Evolutionary conservation across 768 basidiomycete species (phyloP).

Genomic region (Clavulina sp.): DNA sequence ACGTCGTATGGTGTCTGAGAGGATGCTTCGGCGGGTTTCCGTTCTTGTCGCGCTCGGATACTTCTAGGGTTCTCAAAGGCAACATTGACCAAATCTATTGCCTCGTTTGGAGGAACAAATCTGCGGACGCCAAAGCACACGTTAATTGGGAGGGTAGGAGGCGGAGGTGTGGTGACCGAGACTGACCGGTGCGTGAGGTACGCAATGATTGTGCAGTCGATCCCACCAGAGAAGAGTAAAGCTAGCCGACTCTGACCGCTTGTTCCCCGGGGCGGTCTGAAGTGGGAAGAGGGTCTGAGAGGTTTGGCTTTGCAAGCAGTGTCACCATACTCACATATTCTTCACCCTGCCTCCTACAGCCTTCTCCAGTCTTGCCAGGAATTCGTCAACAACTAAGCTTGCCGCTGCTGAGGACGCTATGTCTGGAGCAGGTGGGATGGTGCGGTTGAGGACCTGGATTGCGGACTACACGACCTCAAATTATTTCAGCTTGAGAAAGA

Average conservation of each 20-base stretch:
- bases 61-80: slow-evolving; percentile 93
- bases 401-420: not conserved
- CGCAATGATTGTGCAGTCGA: slow-evolving; percentile 77
- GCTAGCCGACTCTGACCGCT: slow-evolving; percentile 42
- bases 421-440: slow-evolving; percentile 25
- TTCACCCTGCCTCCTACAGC: slow-evolving; percentile 54
- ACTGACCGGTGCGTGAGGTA: slow-evolving; percentile 59
- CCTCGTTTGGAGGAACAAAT: slow-evolving; percentile 54
- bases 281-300: not conserved
- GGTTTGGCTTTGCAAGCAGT: slow-evolving; percentile 11
- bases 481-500: slow-evolving; percentile 4
- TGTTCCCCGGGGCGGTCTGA: not conserved
- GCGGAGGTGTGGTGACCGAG: not conserved
- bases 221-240: slow-evolving; percentile 88
- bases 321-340: slow-evolving; percentile 27
- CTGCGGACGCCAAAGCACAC: slow-evolving; percentile 23
- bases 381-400: slow-evolving; percentile 9
- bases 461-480: slow-evolving; percentile 23
- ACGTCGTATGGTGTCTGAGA: slow-evolving; percentile 40
- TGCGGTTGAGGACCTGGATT: slow-evolving; percentile 29
- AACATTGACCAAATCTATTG: slow-evolving; percentile 84
- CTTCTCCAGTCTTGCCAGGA: slow-evolving; percentile 27
- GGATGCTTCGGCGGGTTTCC: not conserved
- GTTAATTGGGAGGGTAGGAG: slow-evolving; percentile 6
- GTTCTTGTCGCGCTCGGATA: slow-evolving; percentile 21